Evolutionary conservation across 306 rosid genomes (phyloP).

Genomic region (Casuarina equisetifolia): DNA sequence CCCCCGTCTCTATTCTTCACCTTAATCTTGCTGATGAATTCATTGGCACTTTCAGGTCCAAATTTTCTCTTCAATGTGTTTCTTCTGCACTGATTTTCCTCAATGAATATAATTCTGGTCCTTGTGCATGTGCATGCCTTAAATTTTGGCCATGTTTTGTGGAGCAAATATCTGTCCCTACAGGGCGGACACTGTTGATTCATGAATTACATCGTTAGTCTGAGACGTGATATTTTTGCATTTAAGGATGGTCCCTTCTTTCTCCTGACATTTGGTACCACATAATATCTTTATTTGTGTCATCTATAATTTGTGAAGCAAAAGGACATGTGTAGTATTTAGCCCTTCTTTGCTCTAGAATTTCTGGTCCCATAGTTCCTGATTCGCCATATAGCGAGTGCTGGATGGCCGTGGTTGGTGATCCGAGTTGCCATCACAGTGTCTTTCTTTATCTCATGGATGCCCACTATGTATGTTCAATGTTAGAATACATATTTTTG

Average conservation of each 20-base stretch:
- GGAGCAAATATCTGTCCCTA: neutral
- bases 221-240: neutral
- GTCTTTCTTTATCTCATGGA: neutral
- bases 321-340: neutral
- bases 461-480: neutral
- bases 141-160: neutral
- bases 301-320: constrained; percentile 2
- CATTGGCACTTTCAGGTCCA: neutral
- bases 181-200: neutral
- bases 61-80: neutral
- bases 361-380: neutral
- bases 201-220: neutral
- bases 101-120: neutral
- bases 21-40: neutral
- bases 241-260: neutral
- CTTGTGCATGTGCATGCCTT: neutral
- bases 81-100: neutral
- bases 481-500: constrained; percentile 1
- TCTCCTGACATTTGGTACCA: neutral
- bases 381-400: neutral
- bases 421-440: neutral
- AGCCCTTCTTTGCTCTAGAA: too few species aligned
- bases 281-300: neutral
- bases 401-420: neutral
- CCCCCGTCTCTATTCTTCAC: neutral